phyloP scores from a whole-genome alignment of 805 yeast genomes.

The Zygosaccharomyces bisporus region DNA sequence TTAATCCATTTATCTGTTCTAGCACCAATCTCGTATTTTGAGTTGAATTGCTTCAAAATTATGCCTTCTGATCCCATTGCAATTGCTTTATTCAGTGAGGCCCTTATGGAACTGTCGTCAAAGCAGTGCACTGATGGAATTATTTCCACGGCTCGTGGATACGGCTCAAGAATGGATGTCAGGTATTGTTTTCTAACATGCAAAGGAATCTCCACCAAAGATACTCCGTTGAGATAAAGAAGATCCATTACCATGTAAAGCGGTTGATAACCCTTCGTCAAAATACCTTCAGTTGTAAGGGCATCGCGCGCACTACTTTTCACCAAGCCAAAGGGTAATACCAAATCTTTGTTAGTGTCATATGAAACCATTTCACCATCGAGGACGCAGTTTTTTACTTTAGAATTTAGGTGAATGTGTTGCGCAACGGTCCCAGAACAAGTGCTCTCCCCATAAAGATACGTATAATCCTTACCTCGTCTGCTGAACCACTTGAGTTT shows the following conservation, averaged over 20 bases:
- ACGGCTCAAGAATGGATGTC: constrained; percentile 41
- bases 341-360: constrained; percentile 52
- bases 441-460: constrained; percentile 56
- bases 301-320: constrained; percentile 64
- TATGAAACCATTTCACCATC: constrained; percentile 96
- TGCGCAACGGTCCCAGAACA: constrained; percentile 53
- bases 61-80: constrained; percentile 73
- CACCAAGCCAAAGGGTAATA: constrained; percentile 78
- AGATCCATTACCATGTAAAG: constrained; percentile 68
- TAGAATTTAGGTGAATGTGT: constrained; percentile 40
- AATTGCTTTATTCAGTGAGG: constrained; percentile 55
- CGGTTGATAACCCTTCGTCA: constrained; percentile 45
- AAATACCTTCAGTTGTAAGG: constrained; percentile 41
- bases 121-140: constrained; percentile 41
- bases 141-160: constrained; percentile 47
- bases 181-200: constrained; percentile 54
- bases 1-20: constrained; percentile 75
- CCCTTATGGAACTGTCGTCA: constrained; percentile 50
- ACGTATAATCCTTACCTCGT: constrained; percentile 68
- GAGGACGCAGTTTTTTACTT: constrained; percentile 42
- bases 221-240: constrained; percentile 60
- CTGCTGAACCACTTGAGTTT: constrained; percentile 46
- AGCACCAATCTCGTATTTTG: constrained; percentile 58
- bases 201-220: constrained; percentile 54
- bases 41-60: constrained; percentile 60